Evolutionary conservation across 768 basidiomycete species (phyloP).

Genomic region (Lentinula boryana): DNA sequence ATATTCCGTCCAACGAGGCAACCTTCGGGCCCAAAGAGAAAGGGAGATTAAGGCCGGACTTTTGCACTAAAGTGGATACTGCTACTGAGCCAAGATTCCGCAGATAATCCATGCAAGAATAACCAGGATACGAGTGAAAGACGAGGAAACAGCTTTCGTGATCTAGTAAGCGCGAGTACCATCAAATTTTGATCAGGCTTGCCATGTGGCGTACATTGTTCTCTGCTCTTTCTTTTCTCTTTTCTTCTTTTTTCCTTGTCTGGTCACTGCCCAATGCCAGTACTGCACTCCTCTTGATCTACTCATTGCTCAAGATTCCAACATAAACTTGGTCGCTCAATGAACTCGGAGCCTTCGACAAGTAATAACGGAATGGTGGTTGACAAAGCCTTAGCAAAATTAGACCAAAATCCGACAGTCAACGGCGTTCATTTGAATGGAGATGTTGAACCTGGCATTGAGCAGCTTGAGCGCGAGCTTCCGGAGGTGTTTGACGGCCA

Average conservation of each 20-base stretch:
- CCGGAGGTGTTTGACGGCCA: conserved; percentile 71
- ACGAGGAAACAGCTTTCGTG: neutral
- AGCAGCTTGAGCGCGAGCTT: conserved; percentile 68
- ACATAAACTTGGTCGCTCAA: neutral
- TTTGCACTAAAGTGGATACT: conserved; percentile 86
- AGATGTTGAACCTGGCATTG: conserved; percentile 29
- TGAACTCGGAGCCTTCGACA: neutral
- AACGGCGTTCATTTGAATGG: conserved; percentile 23
- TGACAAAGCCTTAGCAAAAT: neutral
- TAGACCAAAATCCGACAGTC: conserved; percentile 3
- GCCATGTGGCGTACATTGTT: conserved; percentile 1
- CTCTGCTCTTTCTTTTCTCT: neutral
- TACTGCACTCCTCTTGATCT: too few species aligned
- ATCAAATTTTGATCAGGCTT: neutral
- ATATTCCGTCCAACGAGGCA: conserved; percentile 64
- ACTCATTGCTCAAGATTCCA: neutral
- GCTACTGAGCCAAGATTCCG: conserved; percentile 80
- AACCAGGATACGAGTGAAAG: neutral
- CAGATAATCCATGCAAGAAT: conserved; percentile 66
- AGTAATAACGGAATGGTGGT: neutral
- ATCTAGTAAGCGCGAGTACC: neutral
- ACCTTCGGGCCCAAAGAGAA: conserved; percentile 79
- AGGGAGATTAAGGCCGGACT: conserved; percentile 86
- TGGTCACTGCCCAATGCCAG: neutral
- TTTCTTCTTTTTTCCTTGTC: too few species aligned